Base-by-base conservation (phyloP, 2,329 filamentous ascomycete genomes). In the Alternaria hordeiaustralica region DNA sequence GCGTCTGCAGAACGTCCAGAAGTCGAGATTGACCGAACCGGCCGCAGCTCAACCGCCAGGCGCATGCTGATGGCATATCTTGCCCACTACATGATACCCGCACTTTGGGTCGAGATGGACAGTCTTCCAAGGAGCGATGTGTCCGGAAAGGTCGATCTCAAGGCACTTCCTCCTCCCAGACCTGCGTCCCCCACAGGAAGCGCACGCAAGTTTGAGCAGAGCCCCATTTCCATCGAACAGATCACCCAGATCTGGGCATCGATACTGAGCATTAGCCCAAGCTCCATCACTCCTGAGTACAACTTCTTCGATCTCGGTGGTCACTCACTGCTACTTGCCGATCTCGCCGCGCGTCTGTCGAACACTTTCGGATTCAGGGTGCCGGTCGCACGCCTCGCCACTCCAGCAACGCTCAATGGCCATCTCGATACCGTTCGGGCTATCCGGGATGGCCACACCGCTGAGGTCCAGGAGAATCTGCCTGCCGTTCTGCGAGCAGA, bases 281-380 rank as follows among this genome's bases (percentile, higher is more conserved):
- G 80, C 44, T 83, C 86, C 20, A 87, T 94, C 23, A 91, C 90
- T 56, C 74, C 86, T 2, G 89, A 92, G 65, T 89, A 93, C 76
- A 90, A 89, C 76, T 95, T 95, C 79, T 95, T 94, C 75, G 92
- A 94, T 64, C 82, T 95, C 2, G 92, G 92, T 36, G 92, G 92
- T 0, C 92, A 95, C 78, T 94, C 91, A 0, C 81, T 95, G 57
- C 88, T 89, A 2, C 86, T 95, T n/a, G 92, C 92, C 0, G 90
- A 93, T 64, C 84, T 95, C 25, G 88, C 92, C n/a, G 89, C 88
- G 25, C 87, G 88, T 33, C 77, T 94, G 13, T 89, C 90, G 0
- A 87, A 87, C 62, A 86, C 86, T 0, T 93, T 93, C 71, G 91
- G 91, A 5, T 92, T 94, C 75, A 87, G 89, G 0, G 87, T 95